Evolutionary conservation across 176 grass and related monocot genomes (phyloP).

Genomic region (Hyparrhenia diplandra): DNA sequence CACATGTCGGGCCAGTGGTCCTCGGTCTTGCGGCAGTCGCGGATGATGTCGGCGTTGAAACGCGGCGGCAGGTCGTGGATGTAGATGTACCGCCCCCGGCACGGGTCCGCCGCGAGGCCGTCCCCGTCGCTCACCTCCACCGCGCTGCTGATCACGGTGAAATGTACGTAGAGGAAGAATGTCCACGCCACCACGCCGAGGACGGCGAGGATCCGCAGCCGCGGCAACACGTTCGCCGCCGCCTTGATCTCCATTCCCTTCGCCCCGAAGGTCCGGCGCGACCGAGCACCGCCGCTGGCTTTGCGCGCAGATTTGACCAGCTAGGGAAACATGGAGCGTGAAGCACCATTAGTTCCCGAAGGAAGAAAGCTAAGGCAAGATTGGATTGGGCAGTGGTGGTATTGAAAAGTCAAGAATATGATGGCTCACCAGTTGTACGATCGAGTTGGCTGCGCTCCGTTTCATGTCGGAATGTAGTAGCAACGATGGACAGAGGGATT

Average conservation of each 20-base stretch:
- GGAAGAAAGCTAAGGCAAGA: background rate
- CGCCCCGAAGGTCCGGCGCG: background rate
- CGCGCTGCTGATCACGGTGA: conserved; percentile 22
- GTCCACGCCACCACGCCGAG: conserved; percentile 35
- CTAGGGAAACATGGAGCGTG: background rate
- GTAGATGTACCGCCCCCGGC: conserved; percentile 66
- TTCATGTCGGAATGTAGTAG: background rate
- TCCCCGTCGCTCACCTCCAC: background rate
- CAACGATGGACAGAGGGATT: background rate
- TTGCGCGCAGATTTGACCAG: conserved; percentile 9
- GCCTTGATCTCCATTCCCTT: conserved; percentile 32
- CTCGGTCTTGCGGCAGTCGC: conserved; percentile 38
- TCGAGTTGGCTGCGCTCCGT: background rate
- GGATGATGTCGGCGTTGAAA: conserved; percentile 70
- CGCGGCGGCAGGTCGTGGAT: conserved; percentile 53
- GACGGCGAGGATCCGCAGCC: conserved; percentile 30
- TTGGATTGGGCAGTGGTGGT: background rate
- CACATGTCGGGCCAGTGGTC: conserved; percentile 55
- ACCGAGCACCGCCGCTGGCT: background rate
- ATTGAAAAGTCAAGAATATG: background rate
- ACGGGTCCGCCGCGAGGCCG: conserved; percentile 18
- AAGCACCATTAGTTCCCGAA: background rate
- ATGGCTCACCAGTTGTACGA: background rate
- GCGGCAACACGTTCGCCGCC: background rate
- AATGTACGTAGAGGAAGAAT: conserved; percentile 38